These are phyloP conservation scores for Tolypocladium pustulatum DNA, from an alignment of 2,329 filamentous ascomycete species.

Conservation along the genomic window DNA sequence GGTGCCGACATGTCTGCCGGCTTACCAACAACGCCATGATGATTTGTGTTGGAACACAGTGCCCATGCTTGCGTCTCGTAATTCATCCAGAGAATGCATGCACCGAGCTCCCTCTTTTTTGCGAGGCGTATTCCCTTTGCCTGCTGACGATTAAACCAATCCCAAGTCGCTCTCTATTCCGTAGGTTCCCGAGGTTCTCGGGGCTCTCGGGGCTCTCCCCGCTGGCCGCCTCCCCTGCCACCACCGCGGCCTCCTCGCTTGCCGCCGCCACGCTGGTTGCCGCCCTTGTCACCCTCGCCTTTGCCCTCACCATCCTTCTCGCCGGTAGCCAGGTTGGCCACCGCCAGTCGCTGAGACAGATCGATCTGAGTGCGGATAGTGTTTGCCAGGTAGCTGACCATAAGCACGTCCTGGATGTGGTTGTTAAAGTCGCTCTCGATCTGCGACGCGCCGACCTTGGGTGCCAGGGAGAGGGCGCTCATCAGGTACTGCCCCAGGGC, in stretches of 20 bases:
- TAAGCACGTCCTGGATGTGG: slow-evolving; percentile 97
- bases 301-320: slow-evolving; percentile 41
- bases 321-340: slow-evolving; percentile 48
- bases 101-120: slow-evolving; percentile 3
- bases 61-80: slow-evolving; percentile 17
- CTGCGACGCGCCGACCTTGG: slow-evolving; percentile 83
- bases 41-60: slow-evolving; percentile 20
- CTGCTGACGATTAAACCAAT: not conserved
- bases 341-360: slow-evolving; percentile 87
- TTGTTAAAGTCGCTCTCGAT: slow-evolving; percentile 99
- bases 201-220: slow-evolving; percentile 36
- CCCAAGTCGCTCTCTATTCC: slow-evolving; percentile 17
- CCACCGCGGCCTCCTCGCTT: slow-evolving; percentile 42
- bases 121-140: not conserved
- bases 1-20: slow-evolving; percentile 18
- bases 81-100: slow-evolving; percentile 10
- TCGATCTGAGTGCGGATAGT: slow-evolving; percentile 99
- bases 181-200: slow-evolving; percentile 21
- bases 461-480: slow-evolving; percentile 83
- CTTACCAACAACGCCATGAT: slow-evolving; percentile 28
- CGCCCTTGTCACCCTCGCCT: slow-evolving; percentile 30
- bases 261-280: slow-evolving; percentile 36
- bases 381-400: slow-evolving; percentile 97
- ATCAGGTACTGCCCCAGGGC: slow-evolving; percentile 91
- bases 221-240: slow-evolving; percentile 39